phyloP scores from a whole-genome alignment of 345 rosid species.

The Aurinia saxatilis region DNA sequence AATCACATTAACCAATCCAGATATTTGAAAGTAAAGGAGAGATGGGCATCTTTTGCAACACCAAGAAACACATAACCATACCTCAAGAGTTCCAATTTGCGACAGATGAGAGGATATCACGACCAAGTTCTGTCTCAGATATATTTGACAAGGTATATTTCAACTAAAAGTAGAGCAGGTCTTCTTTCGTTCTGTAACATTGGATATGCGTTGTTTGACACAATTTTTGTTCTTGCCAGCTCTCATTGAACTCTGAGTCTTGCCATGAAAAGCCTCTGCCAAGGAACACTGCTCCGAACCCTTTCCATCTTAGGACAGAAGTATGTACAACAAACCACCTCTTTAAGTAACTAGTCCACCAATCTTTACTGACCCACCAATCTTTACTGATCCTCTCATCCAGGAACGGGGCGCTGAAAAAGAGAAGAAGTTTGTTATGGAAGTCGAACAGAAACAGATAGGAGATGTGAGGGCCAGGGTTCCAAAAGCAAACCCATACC shows the following conservation, averaged over 20 bases:
- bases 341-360: background rate
- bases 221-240: slow-evolving; percentile 36
- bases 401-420: slow-evolving; percentile 96
- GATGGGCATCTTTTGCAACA: slow-evolving; percentile 65
- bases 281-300: slow-evolving; percentile 75
- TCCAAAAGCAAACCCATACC: slow-evolving; percentile 86
- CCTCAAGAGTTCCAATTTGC: slow-evolving; percentile 92
- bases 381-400: slow-evolving; percentile 1
- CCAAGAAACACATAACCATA: slow-evolving; percentile 67
- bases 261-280: slow-evolving; percentile 49
- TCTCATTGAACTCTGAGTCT: slow-evolving; percentile 73
- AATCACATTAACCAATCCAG: slow-evolving; percentile 31
- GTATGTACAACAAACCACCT: slow-evolving; percentile 32
- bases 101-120: slow-evolving; percentile 79
- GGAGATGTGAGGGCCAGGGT: slow-evolving; percentile 75
- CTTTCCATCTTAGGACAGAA: slow-evolving; percentile 88
- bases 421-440: slow-evolving; percentile 58
- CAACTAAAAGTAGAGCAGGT: background rate
- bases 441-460: slow-evolving; percentile 45
- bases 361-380: slow-evolving; percentile 11
- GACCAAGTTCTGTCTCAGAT: slow-evolving; percentile 48
- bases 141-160: slow-evolving; percentile 69
- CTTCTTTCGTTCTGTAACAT: background rate
- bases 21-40: slow-evolving; percentile 97
- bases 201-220: slow-evolving; percentile 6